Base-by-base conservation (phyloP, 2,329 filamentous ascomycete genomes). In the Aspergillus aculeatinus region DNA sequence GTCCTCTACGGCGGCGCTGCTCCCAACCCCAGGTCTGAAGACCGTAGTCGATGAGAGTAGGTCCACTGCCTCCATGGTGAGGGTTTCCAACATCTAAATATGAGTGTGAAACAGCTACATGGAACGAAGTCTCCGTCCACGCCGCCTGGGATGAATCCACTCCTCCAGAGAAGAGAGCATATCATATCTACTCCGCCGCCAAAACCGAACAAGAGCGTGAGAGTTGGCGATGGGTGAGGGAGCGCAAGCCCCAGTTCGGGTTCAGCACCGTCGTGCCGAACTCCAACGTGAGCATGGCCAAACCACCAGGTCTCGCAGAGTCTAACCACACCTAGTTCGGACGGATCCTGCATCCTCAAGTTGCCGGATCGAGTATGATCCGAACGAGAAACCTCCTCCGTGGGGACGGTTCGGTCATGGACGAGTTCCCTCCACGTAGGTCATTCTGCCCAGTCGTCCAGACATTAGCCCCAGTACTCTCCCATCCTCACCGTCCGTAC, bases 181-280 rank as follows among this genome's bases (percentile, higher is more conserved):
- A 60, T 9, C 51, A 33, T 12, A 51, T 66, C 11, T 67, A 69
- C 31, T 70, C 72, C 0, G 81, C 80, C 1, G 77, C 76, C 51
- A 85, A 85, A 63, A 77, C 74, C 0, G 74, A 79, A 61, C 76
- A 72, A 0, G 82, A 84, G 66, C 76, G 76, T 39, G 76, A 75
- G 4, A 68, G 80, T 14, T 82, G 80, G 79, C 76, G 77, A 44
- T 84, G 78, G 67, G 66, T 81, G 27, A 67, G 76, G 44, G 74
- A 81, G 48, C 72, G 79, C 10, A 76, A 79, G 21, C 78, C 80
- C 0, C 47, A 56, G 0, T 83, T 84, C 62, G 72, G 73, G 5
- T 73, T 81, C 33, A 81, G 82, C 55, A 69, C 76, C 0, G 64
- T 76, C 6, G 48, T 76, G 2, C 72, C 73, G 1, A 75, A 76